Evolutionary conservation across 148 eudicot genomes (phyloP), one percentile per base, ranked within the genome.

Genomic region (Rhododendron ferrugineum): DNA sequence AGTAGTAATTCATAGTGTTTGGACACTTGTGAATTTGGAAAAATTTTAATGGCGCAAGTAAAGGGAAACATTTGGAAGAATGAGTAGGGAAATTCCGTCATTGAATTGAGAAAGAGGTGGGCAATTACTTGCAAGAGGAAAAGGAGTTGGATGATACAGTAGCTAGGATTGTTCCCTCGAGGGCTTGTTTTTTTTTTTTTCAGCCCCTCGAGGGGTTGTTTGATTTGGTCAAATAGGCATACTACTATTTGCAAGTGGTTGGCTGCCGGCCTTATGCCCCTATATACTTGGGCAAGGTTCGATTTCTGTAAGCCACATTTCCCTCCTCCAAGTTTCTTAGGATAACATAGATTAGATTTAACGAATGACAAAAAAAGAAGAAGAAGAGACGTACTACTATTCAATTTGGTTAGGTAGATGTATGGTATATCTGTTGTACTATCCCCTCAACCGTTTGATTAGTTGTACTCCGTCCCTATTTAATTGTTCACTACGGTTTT

Each of bases 221-320:
- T 70, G 73, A 28, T 66, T 64, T 66, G 5, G 34, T 66, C 34
- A 0, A 23, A 66, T 7, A 56, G 62, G 14, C 18, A 52, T 15
- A 56, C 1, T 3, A 56, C 16, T 20, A 46, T 46, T 40, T 40
- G 44, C 6, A 40, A 40, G 44, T 40, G 44, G 44, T 40, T 40
- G 44, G 7, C 44, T 40, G 44, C 42, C 1, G 1, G 34, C 34
- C 34, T 32, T 32, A 32, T 32, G 34, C 34, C 34, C 34, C 34
- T 32, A 1, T 32, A 32, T 1, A 32, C 34, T 32, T 32, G 34
- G 34, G 34, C 1, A 32, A 1, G 1, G 34, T 32, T 32, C 34
- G 1, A 37, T 37, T 37, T 5, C 6, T 8, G 0, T 6, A 6
- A 40, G 6, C 0, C 44, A 40, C 6, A 0, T 6, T 0, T 0